phyloP scores from a whole-genome alignment of 2,329 filamentous ascomycete species.

The Trichoderma citrinoviride region DNA sequence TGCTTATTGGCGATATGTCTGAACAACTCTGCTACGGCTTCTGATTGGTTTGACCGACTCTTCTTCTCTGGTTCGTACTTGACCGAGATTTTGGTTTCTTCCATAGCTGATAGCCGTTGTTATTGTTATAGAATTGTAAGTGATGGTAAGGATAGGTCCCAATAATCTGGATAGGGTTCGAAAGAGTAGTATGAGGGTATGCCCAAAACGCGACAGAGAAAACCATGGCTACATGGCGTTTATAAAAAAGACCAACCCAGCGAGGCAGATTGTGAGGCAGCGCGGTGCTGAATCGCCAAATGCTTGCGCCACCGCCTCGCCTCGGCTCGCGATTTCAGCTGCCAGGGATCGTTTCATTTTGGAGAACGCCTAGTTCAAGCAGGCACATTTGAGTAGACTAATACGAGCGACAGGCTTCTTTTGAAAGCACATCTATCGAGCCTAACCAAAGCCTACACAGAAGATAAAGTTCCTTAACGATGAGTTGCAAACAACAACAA shows the following conservation, averaged over 20 bases:
- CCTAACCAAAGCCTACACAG: too few relatives aligned
- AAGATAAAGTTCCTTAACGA: too few relatives aligned
- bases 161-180: too few relatives aligned
- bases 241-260: not conserved
- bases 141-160: too few relatives aligned
- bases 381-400: too few relatives aligned
- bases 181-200: too few relatives aligned
- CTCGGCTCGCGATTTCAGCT: not conserved
- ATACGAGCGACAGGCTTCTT: not conserved
- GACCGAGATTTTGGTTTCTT: not conserved
- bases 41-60: not conserved
- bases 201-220: not conserved
- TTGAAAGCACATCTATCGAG: not conserved
- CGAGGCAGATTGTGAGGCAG: not conserved
- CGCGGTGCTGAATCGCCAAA: not conserved
- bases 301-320: not conserved
- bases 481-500: too few relatives aligned
- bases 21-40: not conserved
- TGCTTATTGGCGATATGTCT: not conserved
- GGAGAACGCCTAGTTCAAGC: not conserved
- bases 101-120: not conserved
- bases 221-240: too few relatives aligned
- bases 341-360: not conserved
- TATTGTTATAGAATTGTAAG: not conserved
- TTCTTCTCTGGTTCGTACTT: too few relatives aligned